Base-by-base conservation (phyloP, 1,139 yeast genomes). In the Pichia sp. region DNA sequence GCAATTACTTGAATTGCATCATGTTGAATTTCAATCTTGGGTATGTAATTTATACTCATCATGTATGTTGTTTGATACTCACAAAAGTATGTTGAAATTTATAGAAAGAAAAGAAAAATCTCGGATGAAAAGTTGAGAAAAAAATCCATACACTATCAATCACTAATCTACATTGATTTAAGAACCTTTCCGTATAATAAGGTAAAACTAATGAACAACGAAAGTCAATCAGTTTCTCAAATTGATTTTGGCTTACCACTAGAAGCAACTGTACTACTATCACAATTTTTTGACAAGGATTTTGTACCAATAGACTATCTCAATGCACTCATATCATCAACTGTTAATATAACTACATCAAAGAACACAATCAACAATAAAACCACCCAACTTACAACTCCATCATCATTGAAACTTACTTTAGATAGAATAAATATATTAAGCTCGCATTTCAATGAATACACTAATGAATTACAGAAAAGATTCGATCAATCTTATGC, bases 361-460 rank as follows among this genome's bases (percentile, higher is more conserved):
- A n/a, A 28, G 4, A 18, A 23, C 5, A 7, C 18, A 5, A 34
- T 48, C 28, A 44, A 43, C 21, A 49, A 51, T 37, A 52, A 43
- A 37, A 45, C 57, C 1, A 41, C 36, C n/a, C 51, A 52, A 24
- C 46, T 59, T 25, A 52, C 61, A 14, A 50, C 59, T 12, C 46
- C 52, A 11, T 40, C 52, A 23, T 52, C 62, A 9, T 47, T 65
- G 8, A 58, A 60, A 30, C 50, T 60, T 14, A 50, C 68, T 4
- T 71, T 66, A 39, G 54, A 64, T 4, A 56, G 62, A 32, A 60
- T 71, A 15, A 54, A 68, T 3, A 49, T 66, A 3, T 62, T 81
- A 31, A 62, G 77, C 17, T 68, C 78, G 4, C 82, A 78, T 50
- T 58, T 80, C 43, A 85, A 81, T 54, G 77, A 70, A 55, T 74